A percentile compares a stretch with the other conserved stretches of the same genome.
Evolutionary conservation across 2,329 filamentous ascomycete species (phyloP).

Genomic region (Fusarium veterinarium): DNA sequence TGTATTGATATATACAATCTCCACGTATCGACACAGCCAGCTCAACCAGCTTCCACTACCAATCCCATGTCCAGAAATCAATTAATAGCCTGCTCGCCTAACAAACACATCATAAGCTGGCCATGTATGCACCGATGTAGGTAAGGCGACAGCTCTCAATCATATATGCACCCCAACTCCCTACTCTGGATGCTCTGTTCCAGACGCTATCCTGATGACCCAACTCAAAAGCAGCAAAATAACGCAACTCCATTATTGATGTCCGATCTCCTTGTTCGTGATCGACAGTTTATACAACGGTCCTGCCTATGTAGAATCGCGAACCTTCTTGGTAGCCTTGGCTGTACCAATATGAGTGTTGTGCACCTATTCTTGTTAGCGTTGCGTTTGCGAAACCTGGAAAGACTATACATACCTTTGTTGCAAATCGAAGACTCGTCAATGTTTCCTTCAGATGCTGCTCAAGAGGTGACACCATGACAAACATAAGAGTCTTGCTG

Average conservation of each 20-base stretch:
- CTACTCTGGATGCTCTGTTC: slow-evolving; percentile 14
- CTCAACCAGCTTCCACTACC: slow-evolving; percentile 6
- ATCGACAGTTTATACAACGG: slow-evolving; percentile 1
- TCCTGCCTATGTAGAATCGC: slow-evolving; percentile 47
- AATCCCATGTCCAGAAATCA: slow-evolving; percentile 37
- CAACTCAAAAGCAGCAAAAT: slow-evolving; percentile 11
- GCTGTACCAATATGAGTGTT: slow-evolving; percentile 94
- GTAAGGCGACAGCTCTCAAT: slow-evolving; percentile 34
- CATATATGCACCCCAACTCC: slow-evolving; percentile 42
- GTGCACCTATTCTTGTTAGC: slow-evolving; percentile 66
- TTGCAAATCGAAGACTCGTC: slow-evolving; percentile 95
- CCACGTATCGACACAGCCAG: slow-evolving; percentile 13
- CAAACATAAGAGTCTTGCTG: slow-evolving; percentile 98
- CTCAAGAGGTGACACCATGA: slow-evolving; percentile 95
- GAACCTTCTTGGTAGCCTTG: slow-evolving; percentile 76
- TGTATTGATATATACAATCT: slow-evolving; percentile 41
- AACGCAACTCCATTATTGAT: slow-evolving; percentile 9
- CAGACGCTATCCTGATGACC: slow-evolving; percentile 28
- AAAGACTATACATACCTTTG: slow-evolving; percentile 72
- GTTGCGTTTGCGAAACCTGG: not conserved
- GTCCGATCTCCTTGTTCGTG: not conserved
- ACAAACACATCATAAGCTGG: slow-evolving; percentile 36
- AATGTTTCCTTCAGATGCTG: slow-evolving; percentile 92
- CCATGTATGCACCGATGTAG: not conserved
- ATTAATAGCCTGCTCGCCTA: slow-evolving; percentile 31